Evolutionary conservation across 805 yeast species (phyloP).

Genomic region (Saccharomycopsis babjevae): DNA sequence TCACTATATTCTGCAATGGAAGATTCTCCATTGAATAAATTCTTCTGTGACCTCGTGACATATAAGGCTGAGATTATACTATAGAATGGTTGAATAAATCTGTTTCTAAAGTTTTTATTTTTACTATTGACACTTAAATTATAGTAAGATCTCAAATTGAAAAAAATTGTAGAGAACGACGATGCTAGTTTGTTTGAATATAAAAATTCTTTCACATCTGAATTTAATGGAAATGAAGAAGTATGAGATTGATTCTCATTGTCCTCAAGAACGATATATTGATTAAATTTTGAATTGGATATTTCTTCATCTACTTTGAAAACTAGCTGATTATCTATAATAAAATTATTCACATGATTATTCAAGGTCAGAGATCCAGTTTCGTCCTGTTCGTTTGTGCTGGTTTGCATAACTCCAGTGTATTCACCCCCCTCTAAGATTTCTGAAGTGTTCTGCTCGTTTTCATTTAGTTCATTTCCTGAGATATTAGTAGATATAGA

Average conservation of each 20-base stretch:
- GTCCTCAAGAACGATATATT: background rate
- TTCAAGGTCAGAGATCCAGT: background rate
- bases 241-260: background rate
- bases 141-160: conserved; percentile 30
- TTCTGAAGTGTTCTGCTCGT: background rate
- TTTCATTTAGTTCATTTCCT: background rate
- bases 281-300: conserved; percentile 7
- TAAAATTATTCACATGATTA: background rate
- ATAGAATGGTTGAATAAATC: conserved; percentile 40
- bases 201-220: conserved; percentile 1
- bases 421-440: background rate
- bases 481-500: background rate
- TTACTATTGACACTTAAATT: background rate
- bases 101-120: background rate
- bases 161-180: conserved; percentile 28
- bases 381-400: background rate
- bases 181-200: conserved; percentile 22
- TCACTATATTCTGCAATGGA: conserved; percentile 16
- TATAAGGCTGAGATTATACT: conserved; percentile 40
- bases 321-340: background rate
- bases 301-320: conserved; percentile 4
- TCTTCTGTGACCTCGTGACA: conserved; percentile 38
- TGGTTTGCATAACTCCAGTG: background rate
- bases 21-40: conserved; percentile 34
- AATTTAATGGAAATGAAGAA: conserved; percentile 8